Evolutionary conservation across 176 grass and related monocot species (phyloP).

Genomic region (Chloris gayana): DNA sequence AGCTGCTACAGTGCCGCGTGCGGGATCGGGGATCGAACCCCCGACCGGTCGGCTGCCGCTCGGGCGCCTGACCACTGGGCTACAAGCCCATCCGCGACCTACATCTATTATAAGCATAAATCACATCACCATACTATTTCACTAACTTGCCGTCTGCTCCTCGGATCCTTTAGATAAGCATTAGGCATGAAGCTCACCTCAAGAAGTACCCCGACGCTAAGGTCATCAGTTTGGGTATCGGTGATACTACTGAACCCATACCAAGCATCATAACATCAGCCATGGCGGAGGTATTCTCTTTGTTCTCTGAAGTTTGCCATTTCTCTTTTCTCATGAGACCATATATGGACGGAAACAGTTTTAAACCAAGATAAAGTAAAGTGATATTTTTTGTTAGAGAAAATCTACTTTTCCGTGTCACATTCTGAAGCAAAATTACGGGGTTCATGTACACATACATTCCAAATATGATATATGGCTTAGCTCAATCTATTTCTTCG

Average conservation of each 20-base stretch:
- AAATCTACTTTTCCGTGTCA: not conserved
- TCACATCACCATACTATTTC: not conserved
- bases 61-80: too few species aligned
- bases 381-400: not conserved
- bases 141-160: not conserved
- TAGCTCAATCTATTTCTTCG: slow-evolving; percentile 9
- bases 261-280: slow-evolving; percentile 73
- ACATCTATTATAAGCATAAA: not conserved
- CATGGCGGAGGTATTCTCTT: slow-evolving; percentile 76
- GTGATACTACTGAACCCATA: slow-evolving; percentile 92
- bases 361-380: not conserved
- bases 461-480: not conserved
- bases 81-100: too few species aligned
- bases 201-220: slow-evolving; percentile 86
- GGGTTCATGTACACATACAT: not conserved
- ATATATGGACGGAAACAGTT: slow-evolving; percentile 1
- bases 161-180: slow-evolving; percentile 57
- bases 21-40: too few species aligned
- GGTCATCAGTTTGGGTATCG: slow-evolving; percentile 91
- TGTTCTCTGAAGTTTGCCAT: not conserved
- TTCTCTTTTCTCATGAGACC: not conserved
- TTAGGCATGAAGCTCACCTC: slow-evolving; percentile 60
- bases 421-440: not conserved
- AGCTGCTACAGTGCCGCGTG: too few species aligned
- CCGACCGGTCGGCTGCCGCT: too few species aligned